Percentiles rank a stretch among this genome's conserved stretches.
Conservation (phyloP, 257 asterid species). For the Forsythia viridissima region DNA sequence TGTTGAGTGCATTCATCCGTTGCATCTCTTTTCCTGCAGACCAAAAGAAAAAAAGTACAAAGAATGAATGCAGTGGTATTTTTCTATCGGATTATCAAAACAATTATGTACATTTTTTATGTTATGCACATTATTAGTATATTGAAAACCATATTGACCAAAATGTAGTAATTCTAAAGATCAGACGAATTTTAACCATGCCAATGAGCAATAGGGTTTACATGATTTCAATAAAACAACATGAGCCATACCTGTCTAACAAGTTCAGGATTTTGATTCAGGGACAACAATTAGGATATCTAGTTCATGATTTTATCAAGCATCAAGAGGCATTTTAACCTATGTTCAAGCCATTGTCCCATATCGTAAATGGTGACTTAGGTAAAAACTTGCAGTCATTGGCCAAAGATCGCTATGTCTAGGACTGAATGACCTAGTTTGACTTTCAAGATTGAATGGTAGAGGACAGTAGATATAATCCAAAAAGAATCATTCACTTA, state of each 20-base stretch:
- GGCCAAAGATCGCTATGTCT: background rate
- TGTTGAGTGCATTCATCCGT: conserved; percentile 59
- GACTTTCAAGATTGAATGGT: background rate
- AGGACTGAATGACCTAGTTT: background rate
- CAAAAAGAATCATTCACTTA: background rate
- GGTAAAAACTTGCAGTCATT: background rate
- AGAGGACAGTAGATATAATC: background rate
- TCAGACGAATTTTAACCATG: background rate
- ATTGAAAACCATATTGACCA: background rate
- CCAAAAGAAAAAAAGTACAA: background rate
- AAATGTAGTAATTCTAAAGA: background rate
- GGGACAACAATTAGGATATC: too few species aligned
- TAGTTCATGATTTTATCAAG: background rate
- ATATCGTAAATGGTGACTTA: background rate
- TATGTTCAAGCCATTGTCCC: too few species aligned
- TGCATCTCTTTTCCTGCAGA: conserved; percentile 75
- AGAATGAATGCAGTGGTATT: background rate
- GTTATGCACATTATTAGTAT: background rate
- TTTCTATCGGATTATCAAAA: background rate
- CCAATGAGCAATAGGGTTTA: background rate
- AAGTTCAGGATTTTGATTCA: too few species aligned
- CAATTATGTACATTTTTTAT: background rate
- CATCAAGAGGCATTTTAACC: background rate
- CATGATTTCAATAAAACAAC: background rate
- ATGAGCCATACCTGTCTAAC: background rate